Evolutionary conservation across 192 early-diverging fungal genomes (phyloP), one percentile per base, ranked within the genome.

Genomic region (Allomyces arbusculus): DNA sequence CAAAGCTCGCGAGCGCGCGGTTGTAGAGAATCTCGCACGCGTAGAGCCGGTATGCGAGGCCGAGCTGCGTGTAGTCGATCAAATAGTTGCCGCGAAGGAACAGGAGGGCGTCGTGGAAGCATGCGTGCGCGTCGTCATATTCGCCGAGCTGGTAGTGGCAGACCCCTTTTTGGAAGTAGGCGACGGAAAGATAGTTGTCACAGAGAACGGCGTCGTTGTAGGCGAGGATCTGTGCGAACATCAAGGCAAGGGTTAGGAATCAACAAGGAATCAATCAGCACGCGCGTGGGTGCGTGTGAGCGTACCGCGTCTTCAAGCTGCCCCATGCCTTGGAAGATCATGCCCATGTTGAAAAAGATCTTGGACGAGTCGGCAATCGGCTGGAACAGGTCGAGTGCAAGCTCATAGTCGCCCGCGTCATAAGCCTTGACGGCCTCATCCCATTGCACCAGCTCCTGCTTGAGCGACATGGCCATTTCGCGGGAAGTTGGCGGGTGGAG

Each of bases 311-410:
- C 81, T 23, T 86, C 77, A 72, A 86, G 78, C 66, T 91, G 80
- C 20, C 82, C 82, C 50, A 89, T 66, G 24, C 84, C 87, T 4
- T 90, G 79, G 63, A 83, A 82, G 55, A 88, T 80, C 67, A 92
- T 83, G 9, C 87, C 92, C 72, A 95, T 90, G 74, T 95, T 98
- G 76, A 96, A 98, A 74, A 93, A 91, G 63, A 96, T 93, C 75
- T 92, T 94, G 45, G 92, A 85, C 20, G 84, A 86, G 71, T 94
- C 90, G 44, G 93, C 92, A 66, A 98, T 85, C 28, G 74, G 73
- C 84, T 87, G 75, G 67, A 91, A 93, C 33, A 83, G 72, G 8
- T 84, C 78, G 43, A 89, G 72, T 8, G 91, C 79, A 64, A 71
- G 68, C 55, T 82, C 78, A 64, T 80, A 90, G 70, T 91, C 82